These are phyloP conservation scores for Massarina eburnea DNA, from an alignment of 2,329 filamentous ascomycete species.

Conservation along the genomic window DNA sequence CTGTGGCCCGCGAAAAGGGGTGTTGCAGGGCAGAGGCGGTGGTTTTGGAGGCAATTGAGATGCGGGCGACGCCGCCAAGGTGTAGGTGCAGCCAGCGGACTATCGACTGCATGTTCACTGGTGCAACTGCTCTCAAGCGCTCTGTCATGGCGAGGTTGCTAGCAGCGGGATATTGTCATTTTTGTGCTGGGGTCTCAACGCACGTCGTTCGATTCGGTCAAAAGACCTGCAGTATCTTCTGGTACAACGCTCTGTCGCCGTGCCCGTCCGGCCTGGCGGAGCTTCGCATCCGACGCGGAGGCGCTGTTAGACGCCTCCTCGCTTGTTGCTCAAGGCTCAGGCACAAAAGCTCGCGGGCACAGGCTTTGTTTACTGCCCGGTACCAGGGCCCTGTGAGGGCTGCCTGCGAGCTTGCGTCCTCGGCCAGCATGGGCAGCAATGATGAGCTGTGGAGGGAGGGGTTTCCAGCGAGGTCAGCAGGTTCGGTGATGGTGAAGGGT, in stretches of 20 bases:
- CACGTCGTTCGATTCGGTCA: conserved; percentile 34
- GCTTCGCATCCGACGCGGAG: conserved; percentile 14
- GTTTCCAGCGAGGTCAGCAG: conserved; percentile 22
- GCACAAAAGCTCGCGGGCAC: conserved; percentile 4
- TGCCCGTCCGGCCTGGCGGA: conserved; percentile 19
- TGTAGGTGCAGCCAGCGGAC: background rate
- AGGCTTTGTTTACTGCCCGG: conserved; percentile 5
- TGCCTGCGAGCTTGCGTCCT: background rate
- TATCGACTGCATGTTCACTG: background rate
- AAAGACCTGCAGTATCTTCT: conserved; percentile 19
- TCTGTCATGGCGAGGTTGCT: conserved; percentile 13
- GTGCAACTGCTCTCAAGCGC: background rate
- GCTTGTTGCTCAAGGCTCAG: conserved; percentile 5
- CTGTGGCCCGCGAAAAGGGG: background rate
- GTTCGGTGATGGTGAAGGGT: conserved; percentile 18
- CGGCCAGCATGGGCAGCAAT: conserved; percentile 12
- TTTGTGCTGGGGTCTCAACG: conserved; percentile 20
- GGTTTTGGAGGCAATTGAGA: background rate
- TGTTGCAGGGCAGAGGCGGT: background rate
- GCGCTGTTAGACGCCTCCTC: conserved; percentile 19
- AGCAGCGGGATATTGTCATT: conserved; percentile 13
- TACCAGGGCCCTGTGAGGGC: background rate
- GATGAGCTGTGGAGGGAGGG: conserved; percentile 13
- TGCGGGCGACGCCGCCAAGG: background rate
- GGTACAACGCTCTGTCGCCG: conserved; percentile 29